Conservation (phyloP, 1,139 yeast genomes). For the Zygotorulaspora mrakii region DNA sequence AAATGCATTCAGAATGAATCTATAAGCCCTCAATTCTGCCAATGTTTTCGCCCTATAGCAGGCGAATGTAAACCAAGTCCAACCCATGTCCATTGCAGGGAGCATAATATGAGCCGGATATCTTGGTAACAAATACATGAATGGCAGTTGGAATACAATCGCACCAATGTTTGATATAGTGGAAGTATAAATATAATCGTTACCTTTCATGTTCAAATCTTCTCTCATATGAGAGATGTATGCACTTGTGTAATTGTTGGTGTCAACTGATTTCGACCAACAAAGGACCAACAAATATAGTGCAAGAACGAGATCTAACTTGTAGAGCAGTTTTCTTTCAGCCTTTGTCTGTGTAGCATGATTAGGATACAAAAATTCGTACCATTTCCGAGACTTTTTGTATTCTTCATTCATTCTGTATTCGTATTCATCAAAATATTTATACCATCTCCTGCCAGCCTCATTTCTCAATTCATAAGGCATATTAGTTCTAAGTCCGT, state of each 20-base stretch:
- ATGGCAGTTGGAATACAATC: constrained; percentile 53
- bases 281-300: constrained; percentile 59
- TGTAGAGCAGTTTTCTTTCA: constrained; percentile 51
- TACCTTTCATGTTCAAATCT: constrained; percentile 58
- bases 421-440: constrained; percentile 60
- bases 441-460: constrained; percentile 60
- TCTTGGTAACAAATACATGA: constrained; percentile 42
- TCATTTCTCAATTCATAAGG: constrained; percentile 45
- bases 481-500: constrained; percentile 20
- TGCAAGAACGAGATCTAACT: constrained; percentile 58
- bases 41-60: constrained; percentile 47
- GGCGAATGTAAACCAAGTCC: constrained; percentile 64
- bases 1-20: constrained; percentile 61
- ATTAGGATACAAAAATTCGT: constrained; percentile 40
- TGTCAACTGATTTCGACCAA: constrained; percentile 70
- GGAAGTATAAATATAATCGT: constrained; percentile 59
- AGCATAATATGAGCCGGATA: constrained; percentile 53
- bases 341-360: constrained; percentile 55
- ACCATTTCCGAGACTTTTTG: constrained; percentile 51
- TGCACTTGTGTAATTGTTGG: constrained; percentile 57
- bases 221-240: constrained; percentile 64
- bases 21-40: constrained; percentile 50
- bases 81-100: constrained; percentile 56
- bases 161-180: constrained; percentile 58
- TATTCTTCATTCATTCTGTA: constrained; percentile 47